Evolutionary conservation across 1,284 basidiomycete genomes (phyloP), one percentile per base, ranked within the genome.

Genomic region (Moniliella sp.): DNA sequence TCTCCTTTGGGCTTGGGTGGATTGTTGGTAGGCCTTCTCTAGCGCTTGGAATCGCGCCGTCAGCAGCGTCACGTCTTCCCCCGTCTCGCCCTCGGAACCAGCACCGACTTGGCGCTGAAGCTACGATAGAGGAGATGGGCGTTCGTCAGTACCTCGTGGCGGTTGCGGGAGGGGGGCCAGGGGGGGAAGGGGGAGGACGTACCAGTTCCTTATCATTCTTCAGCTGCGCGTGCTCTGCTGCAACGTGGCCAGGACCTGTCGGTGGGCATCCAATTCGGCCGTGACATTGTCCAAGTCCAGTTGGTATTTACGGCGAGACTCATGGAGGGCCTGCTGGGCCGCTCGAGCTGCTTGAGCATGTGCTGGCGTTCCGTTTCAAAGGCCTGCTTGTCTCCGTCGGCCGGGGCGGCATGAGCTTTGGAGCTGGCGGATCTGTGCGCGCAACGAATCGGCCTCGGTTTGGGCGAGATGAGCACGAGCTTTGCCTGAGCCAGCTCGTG

Each of bases 331-430:
- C 50, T 78, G 77, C 55, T 80, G 9, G 76, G 69, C 38, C 78
- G 76, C 8, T 69, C 66, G 15, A 79, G 67, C 42, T 79, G 76
- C 46, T 78, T 74, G 50, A 73, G 70, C 50, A 79, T 73, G 36
- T 73, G 73, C 40, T 74, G 71, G 38, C 75, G 69, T 57, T 78
- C 75, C 40, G 76, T 74, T 42, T 78, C 74, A 51, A 79, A 66
- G 50, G 75, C 75, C 39, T 74, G n/a, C n/a, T n/a, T n/a, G n/a
- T n/a, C n/a, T n/a, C n/a, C n/a, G n/a, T n/a, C n/a, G n/a, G n/a
- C n/a, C n/a, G n/a, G 75, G 1, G 70, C 66, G 14, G 79, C 64
- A 16, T 74, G 68, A 35, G 73, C 70, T 25, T 72, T 68, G n/a
- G 15, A 76, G 65, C 8, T 71, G 56, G 19, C 69, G 71, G 25